A percentile compares a stretch with the other conserved stretches of the same genome.
phyloP scores from a whole-genome alignment of 2,329 filamentous ascomycete species.

The Epichloe bromicola region DNA sequence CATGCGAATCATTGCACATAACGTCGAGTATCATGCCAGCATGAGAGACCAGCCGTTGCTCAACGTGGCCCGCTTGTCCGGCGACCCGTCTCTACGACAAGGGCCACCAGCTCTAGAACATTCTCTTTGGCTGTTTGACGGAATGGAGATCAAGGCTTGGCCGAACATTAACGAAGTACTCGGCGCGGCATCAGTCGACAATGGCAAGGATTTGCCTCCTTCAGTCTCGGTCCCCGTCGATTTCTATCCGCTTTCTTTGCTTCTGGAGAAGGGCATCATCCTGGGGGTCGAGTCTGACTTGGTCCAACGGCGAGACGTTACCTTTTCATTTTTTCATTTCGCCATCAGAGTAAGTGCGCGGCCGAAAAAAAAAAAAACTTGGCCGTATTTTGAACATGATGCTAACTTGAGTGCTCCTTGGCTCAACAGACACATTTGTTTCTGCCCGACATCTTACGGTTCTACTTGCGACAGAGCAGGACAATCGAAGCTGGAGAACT shows the following conservation, averaged over 20 bases:
- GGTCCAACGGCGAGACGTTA: slow-evolving; percentile 83
- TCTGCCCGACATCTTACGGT: slow-evolving; percentile 73
- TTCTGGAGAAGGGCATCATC: slow-evolving; percentile 81
- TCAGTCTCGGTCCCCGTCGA: slow-evolving; percentile 74
- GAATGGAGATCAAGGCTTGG: slow-evolving; percentile 76
- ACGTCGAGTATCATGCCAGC: slow-evolving; percentile 87
- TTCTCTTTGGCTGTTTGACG: slow-evolving; percentile 92
- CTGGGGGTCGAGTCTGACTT: slow-evolving; percentile 86
- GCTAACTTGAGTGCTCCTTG: neutral
- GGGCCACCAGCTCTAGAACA: slow-evolving; percentile 49
- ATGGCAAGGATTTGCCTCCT: slow-evolving; percentile 55
- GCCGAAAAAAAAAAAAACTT: neutral
- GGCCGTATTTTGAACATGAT: neutral
- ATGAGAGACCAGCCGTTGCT: slow-evolving; percentile 67
- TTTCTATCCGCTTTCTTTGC: slow-evolving; percentile 82
- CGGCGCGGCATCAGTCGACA: slow-evolving; percentile 51
- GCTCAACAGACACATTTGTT: slow-evolving; percentile 69
- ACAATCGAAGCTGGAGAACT: slow-evolving; percentile 70
- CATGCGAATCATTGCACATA: slow-evolving; percentile 92
- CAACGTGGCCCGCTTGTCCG: slow-evolving; percentile 17
- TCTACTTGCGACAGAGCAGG: slow-evolving; percentile 63
- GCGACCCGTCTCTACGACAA: slow-evolving; percentile 13
- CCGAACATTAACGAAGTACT: slow-evolving; percentile 77
- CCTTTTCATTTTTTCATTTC: slow-evolving; percentile 81
- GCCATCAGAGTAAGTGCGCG: slow-evolving; percentile 58